Evolutionary conservation across 345 rosid genomes (phyloP).

Genomic region (Rhodamnia argentea): DNA sequence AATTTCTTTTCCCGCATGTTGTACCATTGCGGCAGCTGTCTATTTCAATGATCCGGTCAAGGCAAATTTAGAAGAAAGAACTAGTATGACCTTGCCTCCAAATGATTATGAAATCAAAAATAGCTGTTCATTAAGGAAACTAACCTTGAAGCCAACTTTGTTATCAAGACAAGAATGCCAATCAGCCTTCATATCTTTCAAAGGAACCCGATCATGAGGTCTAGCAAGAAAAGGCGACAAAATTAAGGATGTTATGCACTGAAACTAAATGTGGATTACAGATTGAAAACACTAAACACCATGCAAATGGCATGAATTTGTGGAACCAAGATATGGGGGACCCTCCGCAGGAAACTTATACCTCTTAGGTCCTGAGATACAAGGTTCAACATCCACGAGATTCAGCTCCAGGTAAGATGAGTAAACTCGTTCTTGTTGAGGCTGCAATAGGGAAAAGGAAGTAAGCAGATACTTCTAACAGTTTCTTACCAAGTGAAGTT

Average conservation of each 20-base stretch:
- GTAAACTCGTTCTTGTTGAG: slow-evolving; percentile 70
- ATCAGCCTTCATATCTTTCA: slow-evolving; percentile 95
- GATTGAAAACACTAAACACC: neutral
- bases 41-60: neutral
- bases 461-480: neutral
- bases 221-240: slow-evolving; percentile 21
- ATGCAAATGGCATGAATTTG: neutral
- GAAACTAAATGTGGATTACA: neutral
- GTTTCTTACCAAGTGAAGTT: neutral
- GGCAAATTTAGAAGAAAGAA: neutral
- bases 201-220: slow-evolving; percentile 93
- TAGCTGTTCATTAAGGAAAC: neutral
- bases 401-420: slow-evolving; percentile 77
- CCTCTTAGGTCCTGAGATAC: slow-evolving; percentile 98
- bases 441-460: slow-evolving; percentile 32
- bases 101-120: neutral
- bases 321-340: neutral
- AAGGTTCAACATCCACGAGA: slow-evolving; percentile 81
- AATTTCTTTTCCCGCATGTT: neutral
- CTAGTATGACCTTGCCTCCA: neutral
- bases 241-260: neutral
- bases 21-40: neutral
- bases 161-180: slow-evolving; percentile 93
- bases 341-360: slow-evolving; percentile 3
- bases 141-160: slow-evolving; percentile 93